phyloP scores from a whole-genome alignment of 352 stramenopile species.

The Achlya hypogyna region DNA sequence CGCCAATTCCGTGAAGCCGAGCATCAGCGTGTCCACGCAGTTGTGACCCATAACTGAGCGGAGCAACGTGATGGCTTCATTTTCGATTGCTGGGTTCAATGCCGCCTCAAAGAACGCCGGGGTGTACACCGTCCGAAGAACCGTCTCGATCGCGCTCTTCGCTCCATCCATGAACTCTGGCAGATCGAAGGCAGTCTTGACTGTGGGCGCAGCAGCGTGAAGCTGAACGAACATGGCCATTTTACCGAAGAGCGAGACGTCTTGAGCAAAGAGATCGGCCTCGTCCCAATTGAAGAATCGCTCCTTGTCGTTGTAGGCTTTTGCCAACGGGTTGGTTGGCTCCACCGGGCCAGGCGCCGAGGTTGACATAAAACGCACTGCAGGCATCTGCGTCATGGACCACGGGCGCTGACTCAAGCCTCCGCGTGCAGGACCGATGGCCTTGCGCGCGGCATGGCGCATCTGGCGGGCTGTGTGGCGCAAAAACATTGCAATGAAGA shows the following conservation, averaged over 20 bases:
- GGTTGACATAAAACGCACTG: background rate
- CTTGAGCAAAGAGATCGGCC: background rate
- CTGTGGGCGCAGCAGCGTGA: background rate
- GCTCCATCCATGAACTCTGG: conserved; percentile 13
- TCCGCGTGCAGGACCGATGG: background rate
- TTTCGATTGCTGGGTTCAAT: conserved; percentile 2
- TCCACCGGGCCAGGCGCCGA: background rate
- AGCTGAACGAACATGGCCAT: conserved; percentile 12
- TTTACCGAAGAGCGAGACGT: conserved; percentile 1
- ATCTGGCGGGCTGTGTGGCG: background rate
- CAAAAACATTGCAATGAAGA: conserved; percentile 4
- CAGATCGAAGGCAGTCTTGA: conserved; percentile 1
- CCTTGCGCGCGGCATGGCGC: background rate
- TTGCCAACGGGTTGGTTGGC: background rate
- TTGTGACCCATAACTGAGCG: background rate
- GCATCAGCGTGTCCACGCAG: conserved; percentile 6
- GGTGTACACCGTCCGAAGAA: conserved; percentile 18
- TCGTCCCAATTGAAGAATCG: conserved; percentile 11
- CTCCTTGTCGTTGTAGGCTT: conserved; percentile 3
- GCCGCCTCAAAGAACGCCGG: conserved; percentile 7
- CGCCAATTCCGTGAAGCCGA: background rate
- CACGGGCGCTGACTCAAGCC: background rate
- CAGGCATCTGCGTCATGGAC: background rate
- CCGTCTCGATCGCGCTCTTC: conserved; percentile 6
- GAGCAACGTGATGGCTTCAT: conserved; percentile 1